These are phyloP conservation scores for Leptomonas seymouri DNA, from an alignment of 208 protist species.

Conservation along the genomic window DNA sequence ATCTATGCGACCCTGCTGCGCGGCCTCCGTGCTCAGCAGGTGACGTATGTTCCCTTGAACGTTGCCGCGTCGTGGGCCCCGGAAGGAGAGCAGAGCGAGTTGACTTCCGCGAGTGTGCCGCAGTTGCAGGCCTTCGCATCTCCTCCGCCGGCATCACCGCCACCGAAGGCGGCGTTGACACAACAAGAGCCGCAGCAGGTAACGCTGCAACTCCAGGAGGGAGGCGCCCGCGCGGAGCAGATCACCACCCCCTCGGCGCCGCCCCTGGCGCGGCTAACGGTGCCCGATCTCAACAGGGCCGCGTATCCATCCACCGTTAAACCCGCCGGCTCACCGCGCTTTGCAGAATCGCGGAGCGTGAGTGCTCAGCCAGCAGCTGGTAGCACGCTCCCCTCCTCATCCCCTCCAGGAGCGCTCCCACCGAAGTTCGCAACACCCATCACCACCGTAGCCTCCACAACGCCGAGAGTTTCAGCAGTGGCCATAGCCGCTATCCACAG, in stretches of 20 bases:
- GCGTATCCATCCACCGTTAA: background rate
- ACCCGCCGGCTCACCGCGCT: background rate
- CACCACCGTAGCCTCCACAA: background rate
- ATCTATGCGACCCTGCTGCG: constrained; percentile 33
- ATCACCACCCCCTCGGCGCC: background rate
- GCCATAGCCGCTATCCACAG: no score
- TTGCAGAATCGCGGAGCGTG: no score
- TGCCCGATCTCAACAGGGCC: background rate
- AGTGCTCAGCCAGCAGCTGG: background rate
- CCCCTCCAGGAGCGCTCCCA: background rate
- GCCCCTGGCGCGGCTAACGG: background rate
- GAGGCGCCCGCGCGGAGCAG: background rate
- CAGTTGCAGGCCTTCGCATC: background rate
- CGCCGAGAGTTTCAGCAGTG: background rate
- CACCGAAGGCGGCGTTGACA: background rate
- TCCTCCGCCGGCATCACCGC: background rate
- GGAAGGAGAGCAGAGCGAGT: constrained; percentile 12
- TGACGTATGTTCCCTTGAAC: constrained; percentile 45
- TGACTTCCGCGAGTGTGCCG: constrained; percentile 1
- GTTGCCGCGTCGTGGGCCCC: constrained; percentile 42
- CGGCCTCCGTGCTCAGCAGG: constrained; percentile 43
- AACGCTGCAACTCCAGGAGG: no score
- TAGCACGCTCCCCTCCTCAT: background rate
- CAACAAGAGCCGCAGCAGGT: background rate
- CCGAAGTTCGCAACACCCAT: background rate